Percentiles rank a stretch among this genome's conserved stretches.
phyloP scores from a whole-genome alignment of 176 grass and related monocot genomes.

The Bolboschoenus planiculmis region DNA sequence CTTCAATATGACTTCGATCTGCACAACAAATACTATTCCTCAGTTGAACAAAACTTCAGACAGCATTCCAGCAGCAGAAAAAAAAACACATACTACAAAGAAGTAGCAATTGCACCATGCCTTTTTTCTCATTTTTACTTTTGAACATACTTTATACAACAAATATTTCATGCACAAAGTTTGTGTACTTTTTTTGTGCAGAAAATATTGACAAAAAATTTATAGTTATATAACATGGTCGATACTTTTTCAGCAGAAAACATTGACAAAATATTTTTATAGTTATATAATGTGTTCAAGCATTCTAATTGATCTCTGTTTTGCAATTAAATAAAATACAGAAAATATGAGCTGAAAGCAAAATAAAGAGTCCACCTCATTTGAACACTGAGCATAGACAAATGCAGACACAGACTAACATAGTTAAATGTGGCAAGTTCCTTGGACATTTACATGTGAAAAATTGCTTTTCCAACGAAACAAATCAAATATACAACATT shows the following conservation, averaged over 20 bases:
- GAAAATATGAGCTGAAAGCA: not conserved
- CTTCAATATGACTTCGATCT: constrained; percentile 96
- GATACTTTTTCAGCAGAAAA: not conserved
- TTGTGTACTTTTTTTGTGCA: not conserved
- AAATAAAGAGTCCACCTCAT: too few relatives aligned
- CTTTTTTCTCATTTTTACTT: not conserved
- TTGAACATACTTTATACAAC: too few relatives aligned
- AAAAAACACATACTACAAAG: not conserved
- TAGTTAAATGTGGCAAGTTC: not conserved
- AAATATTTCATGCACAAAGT: too few relatives aligned
- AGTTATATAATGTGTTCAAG: not conserved
- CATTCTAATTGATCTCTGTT: not conserved
- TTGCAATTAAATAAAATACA: not conserved
- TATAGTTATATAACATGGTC: not conserved
- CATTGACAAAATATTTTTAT: not conserved
- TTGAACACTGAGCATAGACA: too few relatives aligned
- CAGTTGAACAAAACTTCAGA: not conserved
- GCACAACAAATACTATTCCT: constrained; percentile 25
- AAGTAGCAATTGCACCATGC: not conserved
- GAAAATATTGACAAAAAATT: not conserved
- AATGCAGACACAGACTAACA: too few relatives aligned
- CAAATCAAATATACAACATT: not conserved
- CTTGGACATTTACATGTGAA: not conserved
- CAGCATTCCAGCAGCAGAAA: not conserved
- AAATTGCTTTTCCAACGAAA: not conserved